Evolutionary conservation across 1,139 yeast species (phyloP), one percentile per base, ranked within the genome.

Genomic region (Protomyces inundatus): DNA sequence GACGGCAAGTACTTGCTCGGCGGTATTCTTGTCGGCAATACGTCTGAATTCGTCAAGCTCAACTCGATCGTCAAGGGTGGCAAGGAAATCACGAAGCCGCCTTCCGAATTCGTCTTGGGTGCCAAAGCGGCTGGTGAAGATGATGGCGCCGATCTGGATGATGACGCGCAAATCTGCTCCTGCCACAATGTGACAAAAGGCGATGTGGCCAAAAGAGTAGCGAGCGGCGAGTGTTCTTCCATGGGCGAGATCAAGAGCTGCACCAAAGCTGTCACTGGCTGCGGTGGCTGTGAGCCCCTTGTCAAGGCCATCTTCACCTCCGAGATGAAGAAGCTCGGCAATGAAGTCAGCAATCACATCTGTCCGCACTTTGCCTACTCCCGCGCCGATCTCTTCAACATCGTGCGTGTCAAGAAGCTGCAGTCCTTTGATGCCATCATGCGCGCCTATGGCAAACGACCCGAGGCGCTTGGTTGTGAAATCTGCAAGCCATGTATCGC

Each of bases 241-340:
- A 56, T 74, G 35, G 74, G 73, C 12, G 75, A 73, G 39, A 67
- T 74, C 55, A 74, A 74, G 67, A 70, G 73, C 23, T 67, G 71
- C 55, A 74, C 77, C 4, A 74, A 74, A 61, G 77, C 77, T 5
- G 77, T 73, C 32, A 73, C 77, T 30, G 75, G 77, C 1, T 74
- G 77, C 59, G 77, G 77, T 58, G 77, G 77, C 6, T 74, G 77
- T 67, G 74, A 73, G 42, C 75, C 75, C 3, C 73, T 75, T 1
- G 72, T 74, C 65, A 74, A 74, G 67, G 71, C 73, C 37, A 73
- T 74, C 6, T 74, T 74, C 65, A 73, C 72, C 36, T 66, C 73
- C 1, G 76, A 74, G 62, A 72, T 74, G 76, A 73, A 73, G 65
- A 70, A 72, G 40, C 67, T 73, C 69, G 77, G 77, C 9, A 69